Evolutionary conservation across 805 yeast genomes (phyloP).

Genomic region (Brettanomyces bruxellensis): DNA sequence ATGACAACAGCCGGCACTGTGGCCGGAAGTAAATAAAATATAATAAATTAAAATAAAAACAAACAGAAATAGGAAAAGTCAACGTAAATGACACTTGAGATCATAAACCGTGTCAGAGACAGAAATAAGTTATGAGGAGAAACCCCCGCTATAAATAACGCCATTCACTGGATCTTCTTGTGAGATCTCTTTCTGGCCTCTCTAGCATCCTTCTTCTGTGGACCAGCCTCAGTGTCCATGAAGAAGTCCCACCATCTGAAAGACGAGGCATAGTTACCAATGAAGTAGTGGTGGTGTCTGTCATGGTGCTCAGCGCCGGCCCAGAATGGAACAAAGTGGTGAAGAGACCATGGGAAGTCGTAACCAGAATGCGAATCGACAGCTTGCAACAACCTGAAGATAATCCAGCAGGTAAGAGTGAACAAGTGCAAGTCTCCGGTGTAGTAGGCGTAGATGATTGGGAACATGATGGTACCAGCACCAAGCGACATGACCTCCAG

Average conservation of each 20-base stretch:
- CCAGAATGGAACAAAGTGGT: constrained; percentile 51
- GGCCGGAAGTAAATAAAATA: too few species aligned
- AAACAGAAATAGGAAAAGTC: too few species aligned
- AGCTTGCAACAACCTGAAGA: constrained; percentile 45
- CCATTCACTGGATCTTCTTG: constrained; percentile 2
- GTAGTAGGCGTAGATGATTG: constrained; percentile 42
- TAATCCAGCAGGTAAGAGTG: constrained; percentile 45
- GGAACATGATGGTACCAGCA: constrained; percentile 53
- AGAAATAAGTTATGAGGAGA: too few species aligned
- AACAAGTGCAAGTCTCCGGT: constrained; percentile 42
- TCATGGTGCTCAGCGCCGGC: constrained; percentile 61
- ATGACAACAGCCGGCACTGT: too few species aligned
- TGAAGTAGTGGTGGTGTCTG: constrained; percentile 50
- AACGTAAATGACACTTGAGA: too few species aligned
- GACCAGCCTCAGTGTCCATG: constrained; percentile 49
- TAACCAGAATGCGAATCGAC: constrained; percentile 56
- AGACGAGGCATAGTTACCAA: constrained; percentile 49
- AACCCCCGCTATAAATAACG: too few species aligned
- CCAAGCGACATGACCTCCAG: constrained; percentile 49
- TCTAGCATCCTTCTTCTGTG: constrained; percentile 39
- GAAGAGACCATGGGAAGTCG: constrained; percentile 54
- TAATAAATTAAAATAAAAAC: too few species aligned
- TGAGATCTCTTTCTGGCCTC: constrained; percentile 24
- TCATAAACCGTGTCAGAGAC: too few species aligned
- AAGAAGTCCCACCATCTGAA: constrained; percentile 51